phyloP scores from a whole-genome alignment of 768 basidiomycete species.

The Coprinopsis strossmayeri region DNA sequence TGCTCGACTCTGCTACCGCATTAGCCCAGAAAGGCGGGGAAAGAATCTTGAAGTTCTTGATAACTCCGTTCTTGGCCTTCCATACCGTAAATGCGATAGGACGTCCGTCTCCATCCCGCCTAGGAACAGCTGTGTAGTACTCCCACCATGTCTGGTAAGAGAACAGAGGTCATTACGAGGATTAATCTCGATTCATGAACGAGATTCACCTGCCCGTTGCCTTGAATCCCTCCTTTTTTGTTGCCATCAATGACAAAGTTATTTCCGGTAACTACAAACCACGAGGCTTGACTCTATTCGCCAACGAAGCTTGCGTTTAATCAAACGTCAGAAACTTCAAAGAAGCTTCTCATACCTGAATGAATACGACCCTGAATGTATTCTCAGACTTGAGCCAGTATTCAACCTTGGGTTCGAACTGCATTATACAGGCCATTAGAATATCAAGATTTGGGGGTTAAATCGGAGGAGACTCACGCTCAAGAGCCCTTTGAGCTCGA shows the following conservation, averaged over 20 bases:
- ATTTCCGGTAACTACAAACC: constrained; percentile 54
- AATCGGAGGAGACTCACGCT: constrained; percentile 24
- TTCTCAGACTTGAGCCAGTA: constrained; percentile 50
- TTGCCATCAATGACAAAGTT: constrained; percentile 53
- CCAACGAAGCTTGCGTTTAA: background rate
- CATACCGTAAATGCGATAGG: constrained; percentile 50
- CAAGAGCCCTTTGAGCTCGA: constrained; percentile 39
- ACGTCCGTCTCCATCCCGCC: constrained; percentile 49
- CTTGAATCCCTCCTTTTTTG: constrained; percentile 48
- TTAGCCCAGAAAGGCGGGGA: constrained; percentile 60
- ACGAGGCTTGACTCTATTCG: constrained; percentile 51
- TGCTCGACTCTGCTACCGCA: constrained; percentile 41
- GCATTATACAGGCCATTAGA: background rate
- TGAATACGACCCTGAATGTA: constrained; percentile 57
- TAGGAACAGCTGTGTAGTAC: constrained; percentile 39
- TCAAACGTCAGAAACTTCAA: background rate
- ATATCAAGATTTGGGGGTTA: background rate
- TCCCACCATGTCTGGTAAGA: constrained; percentile 45
- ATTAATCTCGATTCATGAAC: background rate
- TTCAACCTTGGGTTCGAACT: constrained; percentile 50
- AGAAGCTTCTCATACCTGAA: constrained; percentile 33
- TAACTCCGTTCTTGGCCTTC: constrained; percentile 33
- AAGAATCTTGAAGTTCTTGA: constrained; percentile 45
- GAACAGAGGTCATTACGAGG: background rate
- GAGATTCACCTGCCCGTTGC: constrained; percentile 53